Evolutionary conservation across 2,329 filamentous ascomycete species (phyloP), one percentile per base, ranked within the genome.

Genomic region (Parastagonospora avenae): DNA sequence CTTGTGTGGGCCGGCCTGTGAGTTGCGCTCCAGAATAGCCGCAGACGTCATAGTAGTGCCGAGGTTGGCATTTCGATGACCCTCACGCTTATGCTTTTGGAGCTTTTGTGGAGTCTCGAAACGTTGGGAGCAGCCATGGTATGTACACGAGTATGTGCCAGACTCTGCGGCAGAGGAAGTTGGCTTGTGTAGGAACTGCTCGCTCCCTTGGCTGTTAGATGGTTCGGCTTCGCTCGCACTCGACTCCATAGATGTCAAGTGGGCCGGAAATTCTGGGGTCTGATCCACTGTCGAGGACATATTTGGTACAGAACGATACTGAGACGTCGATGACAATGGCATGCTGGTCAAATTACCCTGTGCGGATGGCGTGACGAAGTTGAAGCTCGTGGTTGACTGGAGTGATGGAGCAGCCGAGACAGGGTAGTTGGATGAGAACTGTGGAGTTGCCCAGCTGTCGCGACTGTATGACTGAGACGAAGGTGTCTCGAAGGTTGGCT

Each of bases 101-200:
- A 99, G 81, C 61, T 92, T 86, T 8, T 86, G 82, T 4, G 92
- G 91, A 1, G 91, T 91, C 62, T 96, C 91, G 68, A 99, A 99
- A 46, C 94, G 89, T 60, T 89, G 80, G 0, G 87, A 87, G 70
- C 94, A 97, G 9, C 92, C 91, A 66, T 96, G 92, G 66, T 96
- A 96, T 1, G 92, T 97, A 75, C 94, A 99, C 1, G 92, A 96
- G 76, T 97, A 99, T 0, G 92, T 96, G 10, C 93, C 93, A 15
- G 87, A 84, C 60, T 96, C 90, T 0, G 91, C 89, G 12, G 80
- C 79, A 2, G 87, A 86, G 35, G 85, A 81, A 1, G 77, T 72
- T 0, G 91, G 91, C 78, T 84, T 79, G 56, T 77, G 68, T 27
- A 68, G 50, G 29, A 63, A 66, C 19, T 62, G 69, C 41, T 70